Evolutionary conservation across 495 filamentous ascomycete species (phyloP), one percentile per base, ranked within the genome.

Genomic region (Penicillium coffeae): DNA sequence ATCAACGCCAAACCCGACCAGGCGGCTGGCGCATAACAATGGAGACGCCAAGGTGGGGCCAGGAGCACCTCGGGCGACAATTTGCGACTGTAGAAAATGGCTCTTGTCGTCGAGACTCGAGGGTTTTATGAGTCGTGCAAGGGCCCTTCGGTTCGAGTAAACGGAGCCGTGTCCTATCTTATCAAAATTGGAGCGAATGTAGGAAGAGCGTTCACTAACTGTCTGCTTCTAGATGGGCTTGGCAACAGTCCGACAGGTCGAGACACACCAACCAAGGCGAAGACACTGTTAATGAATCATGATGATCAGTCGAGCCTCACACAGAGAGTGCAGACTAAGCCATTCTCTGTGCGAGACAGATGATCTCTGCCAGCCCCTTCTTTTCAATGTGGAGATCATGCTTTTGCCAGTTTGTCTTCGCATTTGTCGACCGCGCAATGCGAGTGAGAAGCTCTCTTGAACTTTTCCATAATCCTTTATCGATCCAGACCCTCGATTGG

Each of bases 91-190:
- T 97, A 93, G 93, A 88, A 97, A 60, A 96, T 98, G 90, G 75
- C 83, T 1, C 82, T 82, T 22, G 76, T 96, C 5, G 89, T 97
- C 1, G 84, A n/a, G n/a, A n/a, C n/a, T n/a, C n/a, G n/a, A 86
- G 2, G 93, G 94, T 0, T 98, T 98, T 55, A 88, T 87, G 12
- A 90, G 85, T 45, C 82, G 84, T 54, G 80, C 88, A 15, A 89
- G 88, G 1, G 93, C 94, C 2, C 67, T 98, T 50, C 93, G 96
- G 59, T 98, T 98, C 57, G 93, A 98, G 89, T 96, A 77, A 53
- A 86, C 53, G 25, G 10, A 30, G 10, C 25, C 25, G 25, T 30
- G n/a, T n/a, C n/a, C n/a, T n/a, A n/a, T n/a, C n/a, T n/a, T n/a
- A n/a, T n/a, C 10, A 10, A 4, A 30, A 30, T 30, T 30, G 25